Base-by-base conservation (phyloP, 192 early-diverging fungal genomes). In the Dissophora ornata region DNA sequence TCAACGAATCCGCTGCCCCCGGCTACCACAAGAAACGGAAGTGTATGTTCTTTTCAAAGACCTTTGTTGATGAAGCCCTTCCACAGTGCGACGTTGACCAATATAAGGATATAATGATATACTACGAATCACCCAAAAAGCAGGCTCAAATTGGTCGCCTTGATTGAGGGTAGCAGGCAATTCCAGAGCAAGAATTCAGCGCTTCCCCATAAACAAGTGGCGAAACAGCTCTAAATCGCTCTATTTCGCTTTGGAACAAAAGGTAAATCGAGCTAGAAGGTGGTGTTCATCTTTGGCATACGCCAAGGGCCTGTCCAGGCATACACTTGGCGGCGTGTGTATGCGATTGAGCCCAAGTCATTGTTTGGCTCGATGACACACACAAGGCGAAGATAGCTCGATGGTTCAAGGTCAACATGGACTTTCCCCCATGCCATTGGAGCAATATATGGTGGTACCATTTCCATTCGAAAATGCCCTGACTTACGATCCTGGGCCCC, bases 321-420 rank as follows among this genome's bases (percentile, higher is more conserved):
- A 32, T 30, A 52, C 63, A 2, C 51, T 65, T 25, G 51, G 55
- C 21, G 50, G 36, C 10, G 32, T 46, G 1, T 8, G 8, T n/a
- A n/a, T n/a, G n/a, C n/a, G n/a, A n/a, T n/a, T n/a, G n/a, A 24
- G n/a, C 32, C 8, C 45, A 33, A 19, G 32, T 51, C 24, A 40
- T 58, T 40, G 15, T 51, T 22, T 68, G 66, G 55, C 55, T 47
- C 2, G 47, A 68, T 42, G 45, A 68, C 16, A n/a, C n/a, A n/a
- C n/a, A n/a, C n/a, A n/a, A n/a, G n/a, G n/a, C 9, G 1, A 34
- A 51, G 26, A 68, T 58, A 40, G 24, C n/a, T 1, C 22, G 19
- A 4, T 68, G 55, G 19, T 68, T 68, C 56, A 41, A 51, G 46
- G 18, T 22, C 24, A 16, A 47, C 0, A 52, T 11, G 19, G 50